Conservation (phyloP, 1,139 yeast species). For the Kurtzmaniella quercitrusa region DNA sequence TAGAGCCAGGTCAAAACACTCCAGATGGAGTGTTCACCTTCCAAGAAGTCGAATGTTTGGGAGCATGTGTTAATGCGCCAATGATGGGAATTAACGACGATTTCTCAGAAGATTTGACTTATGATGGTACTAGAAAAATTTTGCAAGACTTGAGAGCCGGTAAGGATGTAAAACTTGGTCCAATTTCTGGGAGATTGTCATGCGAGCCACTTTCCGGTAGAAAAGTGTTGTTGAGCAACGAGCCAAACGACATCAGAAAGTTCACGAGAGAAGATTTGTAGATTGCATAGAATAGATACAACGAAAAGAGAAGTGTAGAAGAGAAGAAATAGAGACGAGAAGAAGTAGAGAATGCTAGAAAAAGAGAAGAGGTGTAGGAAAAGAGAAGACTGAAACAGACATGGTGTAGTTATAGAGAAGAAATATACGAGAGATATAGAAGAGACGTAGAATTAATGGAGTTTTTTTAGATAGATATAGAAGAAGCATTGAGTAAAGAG, state of each 20-base stretch:
- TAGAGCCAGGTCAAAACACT: conserved; percentile 79
- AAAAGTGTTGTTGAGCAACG: conserved; percentile 55
- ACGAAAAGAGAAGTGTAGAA: background rate
- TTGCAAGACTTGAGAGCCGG: conserved; percentile 67
- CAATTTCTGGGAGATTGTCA: conserved; percentile 61
- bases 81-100: conserved; percentile 85
- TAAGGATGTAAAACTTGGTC: conserved; percentile 58
- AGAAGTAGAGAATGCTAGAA: too few relatives aligned
- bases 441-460: too few relatives aligned
- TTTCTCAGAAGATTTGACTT: conserved; percentile 77
- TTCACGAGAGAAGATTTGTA: conserved; percentile 33
- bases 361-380: too few relatives aligned
- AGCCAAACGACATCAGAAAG: conserved; percentile 67
- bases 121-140: conserved; percentile 57
- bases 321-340: too few relatives aligned
- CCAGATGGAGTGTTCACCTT: conserved; percentile 72
- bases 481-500: too few relatives aligned
- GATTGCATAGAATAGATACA: background rate
- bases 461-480: too few relatives aligned
- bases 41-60: conserved; percentile 88
- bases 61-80: conserved; percentile 91
- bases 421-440: too few relatives aligned
- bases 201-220: conserved; percentile 79
- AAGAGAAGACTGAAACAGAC: too few relatives aligned
- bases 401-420: too few relatives aligned